Evolutionary conservation across 805 yeast species (phyloP), one percentile per base, ranked within the genome.

Genomic region (Zygotorulaspora florentina): DNA sequence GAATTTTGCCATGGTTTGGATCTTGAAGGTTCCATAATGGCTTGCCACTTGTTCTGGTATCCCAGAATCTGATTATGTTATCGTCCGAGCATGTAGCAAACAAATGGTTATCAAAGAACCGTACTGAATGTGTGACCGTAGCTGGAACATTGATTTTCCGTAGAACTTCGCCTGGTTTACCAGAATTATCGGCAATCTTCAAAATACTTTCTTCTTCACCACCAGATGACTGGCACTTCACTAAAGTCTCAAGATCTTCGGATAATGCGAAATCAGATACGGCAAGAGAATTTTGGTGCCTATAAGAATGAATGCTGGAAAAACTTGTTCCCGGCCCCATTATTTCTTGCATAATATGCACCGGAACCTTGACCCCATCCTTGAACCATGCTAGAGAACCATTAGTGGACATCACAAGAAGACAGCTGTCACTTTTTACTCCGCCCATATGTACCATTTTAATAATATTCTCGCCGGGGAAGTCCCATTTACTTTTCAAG

Each of bases 381-480:
- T 55, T 52, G 40, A 62, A 62, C 68, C 68, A 64, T 13, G 66
- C 68, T 17, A 64, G 42, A 11, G 68, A 62, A 11, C 66, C 68
- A 43, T 52, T 62, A 9, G 57, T 42, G 3, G 66, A 54, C 65
- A 64, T 59, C 10, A 57, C 63, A 39, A 64, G 50, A 8, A 56
- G 49, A 11, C 67, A 67, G 31, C 74, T 72, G 18, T 56, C 62
- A 26, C 52, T 61, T 28, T 52, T 59, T 45, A 79, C 82, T 20
- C 50, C 52, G 27, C 61, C 60, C 31, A 61, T 40, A 27, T 56
- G 54, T 9, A 47, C 41, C 52, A 64, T 44, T 46, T 62, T 62
- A 3, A 55, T 55, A 10, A 64, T 55, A 20, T 56, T 57, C 43
- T 62, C 66, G 27, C 66, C 68, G 12, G 55, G 58, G 40, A 59